Percentiles rank a stretch among this genome's conserved stretches.
These are phyloP conservation scores for Pogostemon cablin DNA, from an alignment of 257 asterid species.

Conservation along the genomic window DNA sequence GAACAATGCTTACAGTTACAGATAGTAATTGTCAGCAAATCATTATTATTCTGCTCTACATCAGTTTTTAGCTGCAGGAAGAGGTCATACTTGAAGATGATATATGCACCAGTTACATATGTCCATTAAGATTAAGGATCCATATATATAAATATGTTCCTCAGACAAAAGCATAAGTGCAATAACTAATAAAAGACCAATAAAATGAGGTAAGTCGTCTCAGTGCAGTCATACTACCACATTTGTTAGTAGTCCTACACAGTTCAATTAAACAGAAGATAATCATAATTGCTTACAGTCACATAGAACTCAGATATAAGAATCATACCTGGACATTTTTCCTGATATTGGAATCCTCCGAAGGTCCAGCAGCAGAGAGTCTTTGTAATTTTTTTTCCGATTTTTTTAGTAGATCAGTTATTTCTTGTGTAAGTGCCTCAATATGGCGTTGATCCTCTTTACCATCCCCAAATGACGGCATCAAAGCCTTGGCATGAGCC, in stretches of 20 bases:
- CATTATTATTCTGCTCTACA: not conserved
- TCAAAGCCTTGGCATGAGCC: conserved; percentile 98
- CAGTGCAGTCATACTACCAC: not conserved
- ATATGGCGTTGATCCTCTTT: conserved; percentile 92
- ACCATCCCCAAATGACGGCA: conserved; percentile 99
- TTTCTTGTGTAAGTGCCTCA: conserved; percentile 91
- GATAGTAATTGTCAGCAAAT: conserved; percentile 18
- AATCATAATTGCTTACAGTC: conserved; percentile 11
- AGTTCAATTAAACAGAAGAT: conserved; percentile 12
- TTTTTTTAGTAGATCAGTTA: conserved; percentile 75
- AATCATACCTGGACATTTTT: conserved; percentile 93
- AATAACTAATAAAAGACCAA: not conserved
- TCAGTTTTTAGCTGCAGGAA: not conserved
- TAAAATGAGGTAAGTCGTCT: not conserved
- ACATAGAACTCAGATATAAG: conserved; percentile 18
- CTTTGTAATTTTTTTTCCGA: conserved; percentile 80
- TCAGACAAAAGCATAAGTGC: not conserved
- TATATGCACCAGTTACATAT: not conserved
- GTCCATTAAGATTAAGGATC: conserved; percentile 15
- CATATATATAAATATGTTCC: conserved; percentile 16
- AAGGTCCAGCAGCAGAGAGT: conserved; percentile 84
- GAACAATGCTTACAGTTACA: not conserved
- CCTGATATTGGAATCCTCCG: conserved; percentile 93
- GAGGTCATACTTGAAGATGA: conserved; percentile 1
- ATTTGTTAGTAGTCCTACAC: conserved; percentile 13